A percentile compares a stretch with the other conserved stretches of the same genome.
phyloP scores from a whole-genome alignment of 1,139 yeast species.

The Taphrina communis region DNA sequence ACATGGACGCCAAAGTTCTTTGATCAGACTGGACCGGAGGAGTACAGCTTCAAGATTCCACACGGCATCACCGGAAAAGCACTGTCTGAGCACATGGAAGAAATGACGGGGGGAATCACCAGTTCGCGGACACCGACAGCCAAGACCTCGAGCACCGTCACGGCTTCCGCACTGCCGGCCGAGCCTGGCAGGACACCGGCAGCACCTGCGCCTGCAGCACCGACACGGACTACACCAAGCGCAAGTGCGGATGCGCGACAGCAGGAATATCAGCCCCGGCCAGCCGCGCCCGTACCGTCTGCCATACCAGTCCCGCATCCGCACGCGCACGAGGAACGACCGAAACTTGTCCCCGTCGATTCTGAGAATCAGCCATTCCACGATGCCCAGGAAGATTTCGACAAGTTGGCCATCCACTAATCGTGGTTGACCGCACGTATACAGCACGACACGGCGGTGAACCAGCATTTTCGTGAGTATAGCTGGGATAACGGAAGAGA shows the following conservation, averaged over 20 bases:
- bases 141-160: slow-evolving; percentile 13
- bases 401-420: slow-evolving; percentile 26
- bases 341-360: slow-evolving; percentile 32
- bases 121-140: slow-evolving; percentile 17
- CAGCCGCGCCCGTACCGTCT: slow-evolving; percentile 28
- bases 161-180: slow-evolving; percentile 21
- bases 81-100: slow-evolving; percentile 25
- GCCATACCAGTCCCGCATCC: slow-evolving; percentile 20
- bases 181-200: slow-evolving; percentile 19
- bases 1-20: slow-evolving; percentile 83
- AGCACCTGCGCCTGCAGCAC: slow-evolving; percentile 1
- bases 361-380: slow-evolving; percentile 35
- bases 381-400: slow-evolving; percentile 36
- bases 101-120: slow-evolving; percentile 38
- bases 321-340: slow-evolving; percentile 9
- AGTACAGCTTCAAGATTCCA: slow-evolving; percentile 30
- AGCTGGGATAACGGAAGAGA: no score
- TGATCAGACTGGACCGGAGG: slow-evolving; percentile 31
- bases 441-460: neutral
- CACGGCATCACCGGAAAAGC: slow-evolving; percentile 13
- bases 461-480: no score
- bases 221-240: neutral
- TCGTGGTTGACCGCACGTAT: neutral
- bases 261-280: slow-evolving; percentile 17
- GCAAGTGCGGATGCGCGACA: slow-evolving; percentile 11